Evolutionary conservation across 306 rosid genomes (phyloP).

Genomic region (Casuarina glauca): DNA sequence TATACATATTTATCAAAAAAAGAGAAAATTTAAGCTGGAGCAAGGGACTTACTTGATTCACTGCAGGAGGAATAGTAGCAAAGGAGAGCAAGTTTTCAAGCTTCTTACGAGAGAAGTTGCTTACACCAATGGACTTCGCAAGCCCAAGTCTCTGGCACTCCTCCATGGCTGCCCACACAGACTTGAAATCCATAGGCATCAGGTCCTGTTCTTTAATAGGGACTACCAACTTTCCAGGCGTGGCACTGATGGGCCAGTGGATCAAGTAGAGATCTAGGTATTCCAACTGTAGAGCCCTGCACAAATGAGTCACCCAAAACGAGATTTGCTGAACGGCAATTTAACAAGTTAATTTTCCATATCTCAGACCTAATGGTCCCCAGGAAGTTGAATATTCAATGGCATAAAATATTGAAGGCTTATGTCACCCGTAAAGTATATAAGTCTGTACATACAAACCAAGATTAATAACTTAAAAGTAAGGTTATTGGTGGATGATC

Average conservation of each 20-base stretch:
- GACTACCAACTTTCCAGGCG: neutral
- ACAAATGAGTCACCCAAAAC: neutral
- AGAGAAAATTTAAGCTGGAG: neutral
- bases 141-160: conserved; percentile 18
- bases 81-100: conserved; percentile 7
- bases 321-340: neutral
- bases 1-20: neutral
- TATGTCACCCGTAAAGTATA: neutral
- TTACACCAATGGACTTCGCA: conserved; percentile 7
- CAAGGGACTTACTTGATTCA: conserved; percentile 10
- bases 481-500: neutral
- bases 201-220: neutral
- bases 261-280: conserved; percentile 9
- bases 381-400: no score
- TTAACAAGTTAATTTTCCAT: neutral
- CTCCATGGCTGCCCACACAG: conserved; percentile 23
- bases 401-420: no score
- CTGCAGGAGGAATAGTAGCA: conserved; percentile 5
- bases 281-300: conserved; percentile 8
- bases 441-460: neutral
- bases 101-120: conserved; percentile 14
- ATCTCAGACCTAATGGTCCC: neutral
- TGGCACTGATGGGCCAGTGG: conserved; percentile 9
- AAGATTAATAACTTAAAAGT: neutral
- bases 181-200: conserved; percentile 5